Evolutionary conservation across 176 grass and related monocot genomes (phyloP), one percentile per base, ranked within the genome.

Genomic region (Tillandsia fasciculata): DNA sequence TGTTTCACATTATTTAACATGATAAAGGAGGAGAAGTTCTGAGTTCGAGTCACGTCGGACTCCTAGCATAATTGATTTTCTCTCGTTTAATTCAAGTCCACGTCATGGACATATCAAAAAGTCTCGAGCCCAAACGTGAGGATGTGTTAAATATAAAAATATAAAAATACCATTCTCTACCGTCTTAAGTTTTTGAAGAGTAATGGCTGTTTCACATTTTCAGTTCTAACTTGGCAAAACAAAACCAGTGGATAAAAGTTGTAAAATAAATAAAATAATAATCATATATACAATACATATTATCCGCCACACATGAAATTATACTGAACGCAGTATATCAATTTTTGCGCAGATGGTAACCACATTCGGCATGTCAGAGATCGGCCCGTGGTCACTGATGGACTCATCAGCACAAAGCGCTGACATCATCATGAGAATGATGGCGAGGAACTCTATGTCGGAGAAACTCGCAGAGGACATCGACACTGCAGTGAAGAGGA

Each of bases 311-410:
- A 17, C 14, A 17, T 14, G 22, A 61, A 9, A 53, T 72, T 72
- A 13, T 75, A 63, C 74, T 77, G 73, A 75, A 26, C 64, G 26
- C 72, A 47, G 12, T 0, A 50, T 67, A 3, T 9, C 72, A 29
- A 29, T 86, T 69, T 52, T 50, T n/a, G 17, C 50, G 76, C 84
- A 99, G 94, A 99, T 99, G 94, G 94, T 99, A 12, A 74, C 76
- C 10, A 86, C 94, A 12, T 99, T 99, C 17, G 94, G 94, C 42
- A 99, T 99, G 94, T 99, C 94, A 11, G 87, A 90, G 15, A 93
- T 99, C 2, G 94, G 94, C 4, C 94, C 94, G 15, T 99, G 94
- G 94, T 99, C 94, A 12, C 84, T 99, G 11, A 99, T 99, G 94
- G 94, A 99, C 20, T 54, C 77, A 1, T 74, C 83, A 20, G 84